Base-by-base conservation (phyloP, 2,329 filamentous ascomycete genomes). In the Harringtonia lauricola region DNA sequence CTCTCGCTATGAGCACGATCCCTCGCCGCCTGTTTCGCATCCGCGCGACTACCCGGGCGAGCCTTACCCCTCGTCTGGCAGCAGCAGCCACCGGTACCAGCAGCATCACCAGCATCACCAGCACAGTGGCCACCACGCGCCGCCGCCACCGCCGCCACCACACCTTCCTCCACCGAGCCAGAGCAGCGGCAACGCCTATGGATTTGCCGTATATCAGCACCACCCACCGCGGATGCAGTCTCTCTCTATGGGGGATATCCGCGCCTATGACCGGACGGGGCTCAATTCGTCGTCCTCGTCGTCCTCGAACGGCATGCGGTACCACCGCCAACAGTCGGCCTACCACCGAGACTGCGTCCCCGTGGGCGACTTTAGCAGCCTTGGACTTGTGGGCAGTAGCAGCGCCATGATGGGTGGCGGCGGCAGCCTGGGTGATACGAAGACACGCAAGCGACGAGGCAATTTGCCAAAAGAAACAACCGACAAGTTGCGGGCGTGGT, bases 401-500 rank as follows among this genome's bases (percentile, higher is more conserved):
- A 18, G 31, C 4, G 37, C 22, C 22, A n/a, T 39, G 10, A 14
- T 8, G 13, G 18, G 31, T 17, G 30, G 19, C 39, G 59, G 60
- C 50, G 59, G 59, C 8, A 51, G 63, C 43, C 58, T 57, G 17
- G 62, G 58, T 3, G 71, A 74, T 45, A 64, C 56, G 46, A 76
- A 72, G 57, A 70, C 70, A 51, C 65, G 76, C 28, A 81, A 78
- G 59, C 72, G 87, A 42, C 74, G 88, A 33, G 88, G 88, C 2
- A 95, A 95, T 56, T 69, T 95, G 3, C 88, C 88, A n/a, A 94
- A 94, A 57, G 83, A 88, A 43, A 86, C 86, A 0, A 95, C 87
- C 0, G 84, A 89, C 57, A 81, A 85, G 51, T 68, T 95, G 34
- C 77, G 84, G 43, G 68, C 76, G 1, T 95, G 88, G 88, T 89